A percentile compares a stretch with the other conserved stretches of the same genome.
These are phyloP conservation scores for Colletotrichum spinosum DNA, from an alignment of 2,329 filamentous ascomycete genomes.

Conservation along the genomic window DNA sequence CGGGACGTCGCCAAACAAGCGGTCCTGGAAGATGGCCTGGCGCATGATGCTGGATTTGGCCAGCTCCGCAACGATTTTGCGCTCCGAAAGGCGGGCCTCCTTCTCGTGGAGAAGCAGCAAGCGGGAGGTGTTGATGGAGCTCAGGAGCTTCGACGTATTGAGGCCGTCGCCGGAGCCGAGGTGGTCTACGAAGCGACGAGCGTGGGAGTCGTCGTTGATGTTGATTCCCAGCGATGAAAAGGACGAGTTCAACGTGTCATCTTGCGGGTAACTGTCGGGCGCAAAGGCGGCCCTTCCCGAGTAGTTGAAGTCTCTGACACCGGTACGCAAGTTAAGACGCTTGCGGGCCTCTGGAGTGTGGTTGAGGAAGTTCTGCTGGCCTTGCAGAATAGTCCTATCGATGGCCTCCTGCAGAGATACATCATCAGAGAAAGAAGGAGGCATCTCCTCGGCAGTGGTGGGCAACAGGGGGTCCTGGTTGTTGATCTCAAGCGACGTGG, in stretches of 20 bases:
- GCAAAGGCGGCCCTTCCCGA: no score
- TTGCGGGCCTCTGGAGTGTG: no score
- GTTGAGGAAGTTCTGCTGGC: no score
- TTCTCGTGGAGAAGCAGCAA: slow-evolving; percentile 26
- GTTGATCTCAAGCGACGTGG: neutral
- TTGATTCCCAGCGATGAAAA: neutral
- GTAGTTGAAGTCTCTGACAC: no score
- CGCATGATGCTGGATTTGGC: slow-evolving; percentile 22
- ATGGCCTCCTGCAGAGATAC: no score
- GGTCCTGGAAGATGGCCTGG: slow-evolving; percentile 15
- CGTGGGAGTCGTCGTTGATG: neutral
- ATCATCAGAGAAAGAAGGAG: no score
- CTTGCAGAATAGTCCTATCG: no score
- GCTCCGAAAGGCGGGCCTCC: slow-evolving; percentile 25
- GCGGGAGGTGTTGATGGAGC: slow-evolving; percentile 10
- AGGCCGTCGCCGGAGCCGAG: neutral
- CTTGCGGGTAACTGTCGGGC: neutral
- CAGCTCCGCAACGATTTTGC: slow-evolving; percentile 19
- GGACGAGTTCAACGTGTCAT: neutral
- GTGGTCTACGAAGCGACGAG: neutral
- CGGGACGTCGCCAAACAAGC: slow-evolving; percentile 14
- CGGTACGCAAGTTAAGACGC: no score
- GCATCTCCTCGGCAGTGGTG: no score
- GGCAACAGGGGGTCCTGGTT: neutral
- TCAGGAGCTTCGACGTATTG: neutral